These are phyloP conservation scores for Diaporthe longicolla DNA, from an alignment of 2,329 filamentous ascomycete genomes.

Conservation along the genomic window DNA sequence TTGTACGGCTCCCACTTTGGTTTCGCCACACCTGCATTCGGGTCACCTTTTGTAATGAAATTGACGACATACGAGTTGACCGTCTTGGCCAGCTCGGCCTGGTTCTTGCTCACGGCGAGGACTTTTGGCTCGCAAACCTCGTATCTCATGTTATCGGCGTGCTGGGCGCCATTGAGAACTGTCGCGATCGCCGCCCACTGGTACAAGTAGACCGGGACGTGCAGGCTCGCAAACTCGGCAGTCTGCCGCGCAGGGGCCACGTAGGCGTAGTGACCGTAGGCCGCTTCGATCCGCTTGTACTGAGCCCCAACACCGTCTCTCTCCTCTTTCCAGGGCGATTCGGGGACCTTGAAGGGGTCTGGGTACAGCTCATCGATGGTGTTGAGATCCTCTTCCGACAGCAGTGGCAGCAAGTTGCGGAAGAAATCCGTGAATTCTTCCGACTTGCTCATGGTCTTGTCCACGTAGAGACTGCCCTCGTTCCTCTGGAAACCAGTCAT, in stretches of 20 bases:
- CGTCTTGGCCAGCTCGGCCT: constrained; percentile 58
- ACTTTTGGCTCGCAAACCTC: constrained; percentile 58
- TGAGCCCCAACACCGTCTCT: constrained; percentile 60
- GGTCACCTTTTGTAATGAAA: constrained; percentile 62
- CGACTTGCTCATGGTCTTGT: constrained; percentile 52
- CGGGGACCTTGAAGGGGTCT: constrained; percentile 51
- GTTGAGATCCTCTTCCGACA: constrained; percentile 53
- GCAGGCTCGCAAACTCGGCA: constrained; percentile 53
- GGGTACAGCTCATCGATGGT: constrained; percentile 57
- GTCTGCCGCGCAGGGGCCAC: constrained; percentile 66
- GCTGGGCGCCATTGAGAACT: constrained; percentile 60
- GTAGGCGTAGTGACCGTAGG: constrained; percentile 69
- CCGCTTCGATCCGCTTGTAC: constrained; percentile 68
- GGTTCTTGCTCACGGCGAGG: constrained; percentile 53
- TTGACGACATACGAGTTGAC: constrained; percentile 64
- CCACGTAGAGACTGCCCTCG: constrained; percentile 59
- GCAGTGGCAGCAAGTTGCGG: constrained; percentile 55
- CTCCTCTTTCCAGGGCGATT: constrained; percentile 57
- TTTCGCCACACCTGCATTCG: constrained; percentile 54
- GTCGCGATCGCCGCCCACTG: constrained; percentile 66
- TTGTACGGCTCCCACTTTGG: constrained; percentile 56
- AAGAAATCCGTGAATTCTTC: constrained; percentile 57
- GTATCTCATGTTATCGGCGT: constrained; percentile 64
- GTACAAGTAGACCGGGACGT: constrained; percentile 63
- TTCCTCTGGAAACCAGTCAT: constrained; percentile 60